Evolutionary conservation across 2,329 filamentous ascomycete genomes (phyloP), one percentile per base, ranked within the genome.

Genomic region (Thielaviopsis musarum): DNA sequence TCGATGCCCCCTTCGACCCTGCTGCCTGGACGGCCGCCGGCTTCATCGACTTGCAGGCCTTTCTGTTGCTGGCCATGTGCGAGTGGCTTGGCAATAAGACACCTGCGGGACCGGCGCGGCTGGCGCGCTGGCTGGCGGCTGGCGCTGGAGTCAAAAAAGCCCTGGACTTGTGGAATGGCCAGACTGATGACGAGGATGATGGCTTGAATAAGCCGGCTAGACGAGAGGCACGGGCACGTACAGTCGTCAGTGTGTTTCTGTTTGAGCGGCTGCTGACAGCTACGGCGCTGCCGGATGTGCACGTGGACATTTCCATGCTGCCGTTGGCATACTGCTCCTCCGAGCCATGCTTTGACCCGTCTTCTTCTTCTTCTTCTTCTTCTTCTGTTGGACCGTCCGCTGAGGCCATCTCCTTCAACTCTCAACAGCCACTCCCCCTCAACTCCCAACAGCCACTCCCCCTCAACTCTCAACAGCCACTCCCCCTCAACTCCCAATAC

Each of bases 31-130:
- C 22, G 12, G 53, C 53, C 5, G 12, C 24, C 19, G 51, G 52
- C 21, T 45, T 59, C 22, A 38, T 38, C 13, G 22, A 51, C 12
- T 24, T 59, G 0, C 58, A 59, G n/a, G 58, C 58, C 24, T 56
- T 59, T 19, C 22, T 59, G 19, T n/a, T 56, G 22, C 24, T 59
- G n/a, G 58, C 30, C n/a, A 51, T 59, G 15, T 52, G 49, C 34
- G 58, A 59, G 28, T 59, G 58, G 58, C 15, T 49, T 24, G 21
- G 53, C n/a, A 26, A 55, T 10, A n/a, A 55, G n/a, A 24, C 41
- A 19, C 19, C 53, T 13, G 52, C 51, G 19, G 34, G 30, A 38
- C 49, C 56, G 48, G n/a, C n/a, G 17, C 24, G 56, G 15, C 26
- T 57, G 2, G 15, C 45, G 5, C 45, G 26, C n/a, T 59, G 58